Percentiles rank a stretch among this genome's conserved stretches.
These are phyloP conservation scores for Debaryomyces fabryi DNA, from an alignment of 1,139 yeast genomes.

Conservation along the genomic window DNA sequence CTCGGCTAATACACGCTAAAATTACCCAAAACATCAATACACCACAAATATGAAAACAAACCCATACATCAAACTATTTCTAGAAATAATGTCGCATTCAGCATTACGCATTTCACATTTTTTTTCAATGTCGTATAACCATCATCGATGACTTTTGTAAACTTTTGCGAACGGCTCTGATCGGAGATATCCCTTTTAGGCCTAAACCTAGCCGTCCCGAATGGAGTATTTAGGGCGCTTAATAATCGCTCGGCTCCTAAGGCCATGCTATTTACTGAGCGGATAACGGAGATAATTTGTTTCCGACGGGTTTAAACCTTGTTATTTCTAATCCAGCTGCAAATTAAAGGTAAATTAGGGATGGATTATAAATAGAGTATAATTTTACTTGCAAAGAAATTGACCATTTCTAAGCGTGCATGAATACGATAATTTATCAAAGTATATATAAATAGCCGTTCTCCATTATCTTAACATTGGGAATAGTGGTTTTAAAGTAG, in stretches of 20 bases:
- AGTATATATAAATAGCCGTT: background rate
- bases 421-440: background rate
- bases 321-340: slow-evolving; percentile 5
- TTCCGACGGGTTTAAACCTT: slow-evolving; percentile 1
- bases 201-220: background rate
- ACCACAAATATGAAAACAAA: background rate
- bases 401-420: background rate
- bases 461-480: background rate
- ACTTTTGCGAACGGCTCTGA: background rate
- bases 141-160: too few species aligned
- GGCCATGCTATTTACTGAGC: background rate
- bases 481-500: background rate
- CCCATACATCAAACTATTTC: background rate
- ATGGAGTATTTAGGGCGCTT: background rate
- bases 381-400: background rate
- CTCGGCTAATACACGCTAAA: background rate
- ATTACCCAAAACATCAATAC: background rate
- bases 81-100: background rate
- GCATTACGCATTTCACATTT: too few species aligned
- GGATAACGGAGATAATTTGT: background rate
- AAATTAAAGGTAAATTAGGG: background rate
- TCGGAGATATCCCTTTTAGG: background rate
- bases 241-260: background rate
- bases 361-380: background rate
- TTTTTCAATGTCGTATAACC: too few species aligned